A percentile compares a stretch with the other conserved stretches of the same genome.
phyloP scores from a whole-genome alignment of 2,329 filamentous ascomycete species.

The Dactylellina haptotyla region DNA sequence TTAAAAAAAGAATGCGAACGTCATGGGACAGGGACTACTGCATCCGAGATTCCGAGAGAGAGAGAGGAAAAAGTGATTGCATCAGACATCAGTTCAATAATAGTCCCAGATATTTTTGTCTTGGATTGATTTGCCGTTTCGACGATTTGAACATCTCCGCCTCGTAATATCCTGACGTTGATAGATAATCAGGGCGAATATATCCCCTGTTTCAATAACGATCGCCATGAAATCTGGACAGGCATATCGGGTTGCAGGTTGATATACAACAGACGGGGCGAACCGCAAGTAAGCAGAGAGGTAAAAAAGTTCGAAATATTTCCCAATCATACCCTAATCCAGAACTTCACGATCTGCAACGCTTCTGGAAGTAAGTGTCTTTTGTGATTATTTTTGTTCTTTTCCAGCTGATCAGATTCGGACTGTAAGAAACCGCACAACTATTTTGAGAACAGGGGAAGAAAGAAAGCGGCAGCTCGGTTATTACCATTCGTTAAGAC shows the following conservation, averaged over 20 bases:
- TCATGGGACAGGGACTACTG: neutral
- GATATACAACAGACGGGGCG: conserved; percentile 21
- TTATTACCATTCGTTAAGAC: too few species aligned
- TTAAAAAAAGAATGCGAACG: too few species aligned
- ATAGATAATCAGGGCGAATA: too few species aligned
- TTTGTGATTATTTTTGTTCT: conserved; percentile 10
- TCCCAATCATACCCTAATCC: neutral
- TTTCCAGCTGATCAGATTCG: neutral
- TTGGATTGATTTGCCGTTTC: neutral
- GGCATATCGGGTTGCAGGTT: neutral
- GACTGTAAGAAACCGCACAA: neutral
- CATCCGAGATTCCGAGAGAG: conserved; percentile 3
- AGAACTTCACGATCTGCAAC: conserved; percentile 16
- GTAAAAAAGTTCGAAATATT: neutral
- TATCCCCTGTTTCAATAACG: too few species aligned
- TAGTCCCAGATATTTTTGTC: too few species aligned
- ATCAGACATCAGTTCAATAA: too few species aligned
- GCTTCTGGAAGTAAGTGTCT: conserved; percentile 4
- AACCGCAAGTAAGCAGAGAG: neutral
- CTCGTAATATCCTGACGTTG: too few species aligned
- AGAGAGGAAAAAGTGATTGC: too few species aligned
- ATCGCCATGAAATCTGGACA: too few species aligned
- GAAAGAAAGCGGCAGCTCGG: neutral
- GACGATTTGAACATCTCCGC: too few species aligned
- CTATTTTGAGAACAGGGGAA: neutral